Evolutionary conservation across 306 rosid genomes (phyloP).

Genomic region (Malus domestica): ASM211411v1 NC_041799.1:12325501-12326000

Average conservation of each 20-base stretch:
- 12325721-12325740: constrained; percentile 1
- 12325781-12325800: constrained; percentile 98
- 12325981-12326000: constrained; percentile 98
- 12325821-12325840: constrained; percentile 88
- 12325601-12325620: constrained; percentile 99
- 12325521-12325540: neutral
- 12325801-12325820: constrained; percentile 91
- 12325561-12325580: constrained; percentile 94
- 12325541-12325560: neutral
- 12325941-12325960: constrained; percentile 99
- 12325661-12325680: constrained; percentile 99
- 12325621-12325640: constrained; percentile 99
- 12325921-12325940: constrained; percentile 96
- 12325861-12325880: constrained; percentile 96
- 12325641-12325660: constrained; percentile 99
- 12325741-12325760: constrained; percentile 8
- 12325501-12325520: neutral
- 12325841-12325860: constrained; percentile 99
- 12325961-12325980: constrained; percentile 99
- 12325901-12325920: constrained; percentile 97
- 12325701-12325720: neutral
- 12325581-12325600: constrained; percentile 94
- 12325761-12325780: constrained; percentile 64
- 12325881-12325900: constrained; percentile 93
- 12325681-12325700: constrained; percentile 52